Evolutionary conservation across 2,329 filamentous ascomycete species (phyloP), one percentile per base, ranked within the genome.

Genomic region (Aspergillus chevalieri): DNA sequence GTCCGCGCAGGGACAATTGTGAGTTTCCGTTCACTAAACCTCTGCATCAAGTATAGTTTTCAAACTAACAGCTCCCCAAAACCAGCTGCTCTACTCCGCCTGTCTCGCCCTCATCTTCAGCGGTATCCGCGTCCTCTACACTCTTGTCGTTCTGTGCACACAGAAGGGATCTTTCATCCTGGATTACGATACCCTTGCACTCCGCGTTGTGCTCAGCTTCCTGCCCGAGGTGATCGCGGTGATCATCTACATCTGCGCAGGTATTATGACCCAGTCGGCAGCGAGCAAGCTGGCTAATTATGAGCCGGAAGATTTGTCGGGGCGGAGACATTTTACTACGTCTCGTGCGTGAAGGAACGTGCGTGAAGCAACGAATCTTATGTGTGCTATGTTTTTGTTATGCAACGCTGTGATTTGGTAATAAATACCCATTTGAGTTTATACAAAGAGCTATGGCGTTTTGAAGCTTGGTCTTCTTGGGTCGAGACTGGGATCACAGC

Each of bases 121-220:
- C 9, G 59, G 62, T 1, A 52, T 67, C 26, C 53, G 64, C 1
- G 52, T 64, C 5, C 43, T 64, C 6, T 64, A 63, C 34, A 56
- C 50, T n/a, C 50, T 60, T 6, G 43, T 60, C 17, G 51, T 57
- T 6, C 52, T 61, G 6, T 52, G 52, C 38, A 56, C 57, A 2
- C 55, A 60, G 38, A 46, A 50, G 3, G 38, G 42, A 14, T 43
- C 46, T 8, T 47, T 65, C 1, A 66, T 55, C 38, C 53, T 59
- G 1, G 47, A 53, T 0, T 58, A 50, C 9, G 62, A 60, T 5
- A 47, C 50, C 2, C 22, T 58, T 1, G 57, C 57, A 3, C 44
- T 64, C 5, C 56, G 57, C 1, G 52, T 64, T 7, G 50, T 63
- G 2, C 52, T 66, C 12, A 52, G 56, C 9, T 62, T 66, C 21